phyloP scores from a whole-genome alignment of 2,329 filamentous ascomycete genomes.

The Myotisia sp. region DNA sequence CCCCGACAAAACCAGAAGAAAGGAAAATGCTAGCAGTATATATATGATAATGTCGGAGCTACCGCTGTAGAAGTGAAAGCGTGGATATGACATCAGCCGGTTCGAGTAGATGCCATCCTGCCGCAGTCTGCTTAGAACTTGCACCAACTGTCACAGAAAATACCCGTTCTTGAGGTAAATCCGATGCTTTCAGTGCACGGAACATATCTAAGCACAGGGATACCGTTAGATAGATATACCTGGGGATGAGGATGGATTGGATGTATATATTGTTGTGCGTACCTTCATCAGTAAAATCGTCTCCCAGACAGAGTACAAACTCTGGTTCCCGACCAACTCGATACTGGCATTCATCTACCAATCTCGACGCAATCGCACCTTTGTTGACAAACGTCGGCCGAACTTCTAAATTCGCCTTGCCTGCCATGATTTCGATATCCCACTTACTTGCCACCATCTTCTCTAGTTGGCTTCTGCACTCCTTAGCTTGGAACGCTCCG shows the following conservation, averaged over 20 bases:
- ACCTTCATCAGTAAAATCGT: constrained; percentile 97
- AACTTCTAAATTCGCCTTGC: constrained; percentile 93
- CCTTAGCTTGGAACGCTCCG: constrained; percentile 61
- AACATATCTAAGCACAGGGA: constrained; percentile 48
- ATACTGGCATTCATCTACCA: constrained; percentile 57
- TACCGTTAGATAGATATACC: background rate
- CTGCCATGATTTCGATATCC: constrained; percentile 92
- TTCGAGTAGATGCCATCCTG: constrained; percentile 79
- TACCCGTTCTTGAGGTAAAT: constrained; percentile 50
- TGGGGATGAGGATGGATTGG: background rate
- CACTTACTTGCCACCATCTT: constrained; percentile 60
- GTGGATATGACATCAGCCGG: constrained; percentile 71
- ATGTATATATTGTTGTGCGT: constrained; percentile 19
- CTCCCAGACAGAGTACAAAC: constrained; percentile 81
- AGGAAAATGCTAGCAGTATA: too few relatives aligned
- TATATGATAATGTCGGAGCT: background rate
- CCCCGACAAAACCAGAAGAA: too few relatives aligned
- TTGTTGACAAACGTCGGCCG: constrained; percentile 97
- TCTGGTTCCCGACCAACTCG: constrained; percentile 48
- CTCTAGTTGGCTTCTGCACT: constrained; percentile 72
- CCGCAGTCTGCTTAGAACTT: constrained; percentile 80
- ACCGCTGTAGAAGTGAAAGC: constrained; percentile 39
- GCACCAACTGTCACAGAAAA: constrained; percentile 88
- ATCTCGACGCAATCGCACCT: constrained; percentile 77
- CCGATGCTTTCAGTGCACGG: constrained; percentile 52